Conservation (phyloP, 805 yeast species). For the Candida succiphila region DNA sequence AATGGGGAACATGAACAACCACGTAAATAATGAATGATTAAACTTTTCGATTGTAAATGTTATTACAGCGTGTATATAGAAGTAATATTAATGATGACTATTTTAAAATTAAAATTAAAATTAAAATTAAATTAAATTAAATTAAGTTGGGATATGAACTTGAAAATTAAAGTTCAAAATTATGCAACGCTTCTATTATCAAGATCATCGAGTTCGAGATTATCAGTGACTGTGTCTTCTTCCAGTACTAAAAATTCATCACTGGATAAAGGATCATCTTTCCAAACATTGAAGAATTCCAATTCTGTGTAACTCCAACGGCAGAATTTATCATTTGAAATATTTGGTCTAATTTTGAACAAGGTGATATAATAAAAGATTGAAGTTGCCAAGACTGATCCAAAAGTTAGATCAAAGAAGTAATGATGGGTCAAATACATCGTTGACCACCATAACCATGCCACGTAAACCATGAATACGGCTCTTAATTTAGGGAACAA, state of each 20-base stretch:
- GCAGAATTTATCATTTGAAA: conserved; percentile 33
- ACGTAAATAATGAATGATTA: too few relatives aligned
- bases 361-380: conserved; percentile 65
- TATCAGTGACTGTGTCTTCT: conserved; percentile 1
- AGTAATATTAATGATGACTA: too few relatives aligned
- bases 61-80: too few relatives aligned
- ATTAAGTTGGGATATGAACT: too few relatives aligned
- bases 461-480: conserved; percentile 66
- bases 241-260: background rate
- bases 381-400: conserved; percentile 69
- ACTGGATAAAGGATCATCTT: conserved; percentile 13
- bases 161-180: too few relatives aligned
- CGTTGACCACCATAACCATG: conserved; percentile 97
- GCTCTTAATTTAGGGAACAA: conserved; percentile 65
- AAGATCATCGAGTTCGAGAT: too few relatives aligned
- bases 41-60: too few relatives aligned
- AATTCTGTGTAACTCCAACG: conserved; percentile 25
- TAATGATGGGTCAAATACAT: conserved; percentile 97
- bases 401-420: conserved; percentile 89
- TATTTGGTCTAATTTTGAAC: conserved; percentile 47
- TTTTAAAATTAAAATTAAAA: too few relatives aligned
- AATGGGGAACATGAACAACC: too few relatives aligned
- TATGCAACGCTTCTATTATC: too few relatives aligned
- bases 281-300: conserved; percentile 3
- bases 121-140: too few relatives aligned